Base-by-base conservation (phyloP, 371 early-diverging fungal species). In the Spiromyces aspiralis region DNA sequence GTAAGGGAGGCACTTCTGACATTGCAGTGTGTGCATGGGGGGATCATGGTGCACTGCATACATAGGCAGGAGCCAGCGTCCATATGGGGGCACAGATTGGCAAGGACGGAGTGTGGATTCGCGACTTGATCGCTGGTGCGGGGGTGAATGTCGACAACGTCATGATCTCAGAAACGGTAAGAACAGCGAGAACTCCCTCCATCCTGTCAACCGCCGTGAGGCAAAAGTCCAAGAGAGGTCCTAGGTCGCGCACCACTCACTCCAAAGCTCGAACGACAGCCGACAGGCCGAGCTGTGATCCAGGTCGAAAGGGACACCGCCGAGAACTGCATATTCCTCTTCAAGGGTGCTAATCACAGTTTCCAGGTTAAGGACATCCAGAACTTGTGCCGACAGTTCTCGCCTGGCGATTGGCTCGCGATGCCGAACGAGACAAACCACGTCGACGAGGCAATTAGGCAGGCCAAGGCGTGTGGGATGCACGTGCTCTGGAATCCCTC, bases 281-380 rank as follows among this genome's bases (percentile, higher is more conserved):
- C 71, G 26, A 89, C 87, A 1, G 95, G 95, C 3, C 73, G 85
- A 12, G 95, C 92, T 13, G 75, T 92, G 19, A 91, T 92, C 49
- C 92, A 94, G 67, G 78, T 87, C 1, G 79, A 80, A 27, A 47
- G 51, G 13, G 62, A 62, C 21, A 75, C 73, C 0, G 80, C 78
- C 27, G 90, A 94, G 47, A 94, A 94, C 60, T 72, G 85, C 23
- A 94, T 94, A 48, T 75, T 94, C 2, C 70, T 94, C 24, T 78
- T 74, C 48, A 80, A 86, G 0, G 95, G 90, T 10, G 81, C 90
- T 25, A 91, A 91, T 67, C 69, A 67, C 45, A 58, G 57, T 12
- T 69, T 87, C 26, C 66, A 71, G 23, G 55, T 70, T 4, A 56
- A 69, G 1, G 73, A 78, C 13, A 59, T 47, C 48, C 65, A 16